Evolutionary conservation across 73 alveolate species (phyloP).

Genomic region (Tetrahymena elliotti): DNA sequence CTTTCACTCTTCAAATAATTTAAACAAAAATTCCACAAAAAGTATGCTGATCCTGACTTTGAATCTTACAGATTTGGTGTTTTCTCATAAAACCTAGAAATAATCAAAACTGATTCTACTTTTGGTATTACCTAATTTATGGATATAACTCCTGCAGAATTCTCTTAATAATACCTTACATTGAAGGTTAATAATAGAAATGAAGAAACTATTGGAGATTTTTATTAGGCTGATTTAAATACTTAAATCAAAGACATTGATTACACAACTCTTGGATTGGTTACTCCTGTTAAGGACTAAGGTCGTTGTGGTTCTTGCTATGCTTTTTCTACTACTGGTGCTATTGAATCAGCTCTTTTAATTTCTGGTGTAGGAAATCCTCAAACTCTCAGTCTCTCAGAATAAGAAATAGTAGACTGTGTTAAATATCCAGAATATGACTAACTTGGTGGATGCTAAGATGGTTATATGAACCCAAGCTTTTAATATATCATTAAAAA

Average conservation of each 20-base stretch:
- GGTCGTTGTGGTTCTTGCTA: slow-evolving; percentile 51
- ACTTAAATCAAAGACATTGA: slow-evolving; percentile 16
- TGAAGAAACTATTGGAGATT: neutral
- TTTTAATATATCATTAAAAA: slow-evolving; percentile 11
- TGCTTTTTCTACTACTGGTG: slow-evolving; percentile 59
- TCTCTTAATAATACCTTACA: slow-evolving; percentile 25
- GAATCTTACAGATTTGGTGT: slow-evolving; percentile 42
- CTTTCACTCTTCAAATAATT: neutral
- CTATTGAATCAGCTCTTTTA: slow-evolving; percentile 34
- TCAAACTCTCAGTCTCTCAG: slow-evolving; percentile 33
- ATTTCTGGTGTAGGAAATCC: neutral
- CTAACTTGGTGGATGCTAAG: slow-evolving; percentile 43
- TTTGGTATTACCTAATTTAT: slow-evolving; percentile 39
- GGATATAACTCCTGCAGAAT: slow-evolving; percentile 49
- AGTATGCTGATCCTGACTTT: neutral
- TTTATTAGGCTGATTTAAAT: neutral
- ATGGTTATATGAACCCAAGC: slow-evolving; percentile 36
- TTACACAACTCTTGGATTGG: slow-evolving; percentile 58
- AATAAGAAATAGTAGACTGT: slow-evolving; percentile 56
- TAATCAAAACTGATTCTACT: neutral
- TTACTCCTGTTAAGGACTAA: slow-evolving; percentile 55
- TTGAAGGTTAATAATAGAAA: neutral
- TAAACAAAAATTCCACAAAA: neutral
- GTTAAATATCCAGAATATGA: slow-evolving; percentile 26
- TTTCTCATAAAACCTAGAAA: slow-evolving; percentile 28